Percentiles rank a stretch among this genome's conserved stretches.
Conservation (phyloP, 768 basidiomycete genomes). For the Mycena rebaudengoi region DNA sequence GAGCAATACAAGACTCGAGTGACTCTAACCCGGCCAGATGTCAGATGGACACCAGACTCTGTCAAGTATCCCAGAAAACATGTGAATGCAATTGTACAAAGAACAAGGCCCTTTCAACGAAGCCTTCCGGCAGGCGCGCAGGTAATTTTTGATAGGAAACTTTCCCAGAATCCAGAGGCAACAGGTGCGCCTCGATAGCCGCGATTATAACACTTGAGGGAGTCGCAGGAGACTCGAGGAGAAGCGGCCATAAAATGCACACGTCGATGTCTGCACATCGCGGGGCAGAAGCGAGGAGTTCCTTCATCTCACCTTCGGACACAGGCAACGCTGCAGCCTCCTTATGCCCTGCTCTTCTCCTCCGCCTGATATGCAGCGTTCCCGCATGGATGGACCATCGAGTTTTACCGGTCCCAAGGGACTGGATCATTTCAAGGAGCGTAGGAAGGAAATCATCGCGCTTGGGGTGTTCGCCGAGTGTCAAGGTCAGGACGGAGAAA, state of each 20-base stretch:
- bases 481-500: too few relatives aligned
- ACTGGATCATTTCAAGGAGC: neutral
- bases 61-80: neutral
- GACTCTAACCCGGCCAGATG: too few relatives aligned
- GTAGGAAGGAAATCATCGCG: neutral
- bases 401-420: neutral
- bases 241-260: neutral
- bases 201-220: neutral
- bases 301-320: neutral
- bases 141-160: constrained; percentile 2
- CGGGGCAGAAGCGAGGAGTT: too few relatives aligned
- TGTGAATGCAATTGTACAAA: neutral
- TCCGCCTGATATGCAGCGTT: neutral
- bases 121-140: neutral
- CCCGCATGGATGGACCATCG: neutral
- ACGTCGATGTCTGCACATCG: too few relatives aligned
- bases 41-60: neutral
- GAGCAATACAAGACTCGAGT: too few relatives aligned
- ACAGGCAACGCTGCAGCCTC: too few relatives aligned
- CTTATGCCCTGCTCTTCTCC: too few relatives aligned
- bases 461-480: neutral
- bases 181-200: neutral
- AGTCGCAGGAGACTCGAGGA: neutral
- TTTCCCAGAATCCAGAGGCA: neutral
- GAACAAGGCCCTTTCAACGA: neutral